These are phyloP conservation scores for Rickenella mellea DNA, from an alignment of 768 basidiomycete genomes.

Conservation along the genomic window DNA sequence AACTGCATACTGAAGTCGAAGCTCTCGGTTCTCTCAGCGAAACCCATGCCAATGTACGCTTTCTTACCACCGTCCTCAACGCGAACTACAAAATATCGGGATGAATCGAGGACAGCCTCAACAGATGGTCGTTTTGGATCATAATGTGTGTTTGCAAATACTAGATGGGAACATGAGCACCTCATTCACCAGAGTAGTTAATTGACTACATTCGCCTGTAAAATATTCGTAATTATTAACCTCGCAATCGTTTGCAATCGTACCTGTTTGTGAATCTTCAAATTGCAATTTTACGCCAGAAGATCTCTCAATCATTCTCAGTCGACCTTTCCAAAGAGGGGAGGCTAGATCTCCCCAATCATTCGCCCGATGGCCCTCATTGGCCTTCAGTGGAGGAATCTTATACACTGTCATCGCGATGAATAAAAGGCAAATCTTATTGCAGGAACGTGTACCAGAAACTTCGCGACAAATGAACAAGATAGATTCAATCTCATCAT, in stretches of 20 bases:
- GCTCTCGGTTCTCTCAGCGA: constrained; percentile 77
- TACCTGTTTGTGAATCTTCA: constrained; percentile 76
- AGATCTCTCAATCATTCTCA: constrained; percentile 77
- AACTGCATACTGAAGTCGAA: constrained; percentile 79
- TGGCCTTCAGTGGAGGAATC: constrained; percentile 78
- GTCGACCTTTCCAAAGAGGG: constrained; percentile 87
- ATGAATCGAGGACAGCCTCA: constrained; percentile 94
- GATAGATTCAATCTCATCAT: constrained; percentile 84
- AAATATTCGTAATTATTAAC: background rate
- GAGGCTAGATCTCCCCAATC: constrained; percentile 84
- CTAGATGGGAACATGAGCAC: constrained; percentile 25
- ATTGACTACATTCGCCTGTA: constrained; percentile 59
- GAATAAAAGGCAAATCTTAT: constrained; percentile 4
- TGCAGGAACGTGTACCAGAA: constrained; percentile 50
- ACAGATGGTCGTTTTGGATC: constrained; percentile 71
- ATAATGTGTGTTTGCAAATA: constrained; percentile 84
- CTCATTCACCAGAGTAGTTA: constrained; percentile 7
- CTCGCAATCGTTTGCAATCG: constrained; percentile 10
- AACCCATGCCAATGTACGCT: constrained; percentile 93
- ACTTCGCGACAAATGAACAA: constrained; percentile 86
- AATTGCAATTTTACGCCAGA: constrained; percentile 61
- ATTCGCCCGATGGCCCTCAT: constrained; percentile 85
- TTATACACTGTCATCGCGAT: constrained; percentile 60
- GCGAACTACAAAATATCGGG: constrained; percentile 87
- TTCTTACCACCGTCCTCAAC: constrained; percentile 83